Evolutionary conservation across 1,139 yeast genomes (phyloP).

Genomic region (Nadsonia commutata): DNA sequence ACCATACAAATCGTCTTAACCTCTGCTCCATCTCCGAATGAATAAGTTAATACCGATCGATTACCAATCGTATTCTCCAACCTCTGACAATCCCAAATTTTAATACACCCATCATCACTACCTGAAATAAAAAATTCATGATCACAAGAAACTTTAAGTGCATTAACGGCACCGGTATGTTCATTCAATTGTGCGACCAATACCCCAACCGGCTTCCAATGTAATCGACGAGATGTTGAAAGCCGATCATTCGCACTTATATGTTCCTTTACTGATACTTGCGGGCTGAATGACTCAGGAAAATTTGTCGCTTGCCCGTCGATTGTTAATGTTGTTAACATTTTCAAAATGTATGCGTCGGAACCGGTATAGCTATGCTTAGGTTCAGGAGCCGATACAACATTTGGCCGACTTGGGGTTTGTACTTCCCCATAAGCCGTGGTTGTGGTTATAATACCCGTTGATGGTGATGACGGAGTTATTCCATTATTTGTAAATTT

Average conservation of each 20-base stretch:
- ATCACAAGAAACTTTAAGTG: constrained; percentile 43
- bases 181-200: constrained; percentile 48
- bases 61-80: constrained; percentile 53
- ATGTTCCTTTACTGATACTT: constrained; percentile 1
- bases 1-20: constrained; percentile 32
- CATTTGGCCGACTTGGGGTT: not conserved
- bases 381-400: constrained; percentile 2
- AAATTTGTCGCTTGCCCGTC: too few relatives aligned
- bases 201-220: constrained; percentile 28
- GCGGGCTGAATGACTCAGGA: not conserved
- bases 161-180: constrained; percentile 37
- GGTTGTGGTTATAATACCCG: constrained; percentile 14
- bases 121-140: constrained; percentile 63
- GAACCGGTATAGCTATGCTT: constrained; percentile 30
- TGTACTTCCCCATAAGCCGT: constrained; percentile 18
- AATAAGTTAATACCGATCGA: constrained; percentile 31
- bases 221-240: constrained; percentile 2
- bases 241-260: constrained; percentile 2
- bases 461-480: constrained; percentile 9
- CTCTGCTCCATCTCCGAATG: constrained; percentile 14
- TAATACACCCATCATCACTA: constrained; percentile 55
- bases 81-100: constrained; percentile 63
- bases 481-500: constrained; percentile 3
- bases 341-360: too few relatives aligned
- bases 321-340: too few relatives aligned